Evolutionary conservation across 371 early-diverging fungal species (phyloP).

Genomic region (Sporodiniella umbellata): DNA sequence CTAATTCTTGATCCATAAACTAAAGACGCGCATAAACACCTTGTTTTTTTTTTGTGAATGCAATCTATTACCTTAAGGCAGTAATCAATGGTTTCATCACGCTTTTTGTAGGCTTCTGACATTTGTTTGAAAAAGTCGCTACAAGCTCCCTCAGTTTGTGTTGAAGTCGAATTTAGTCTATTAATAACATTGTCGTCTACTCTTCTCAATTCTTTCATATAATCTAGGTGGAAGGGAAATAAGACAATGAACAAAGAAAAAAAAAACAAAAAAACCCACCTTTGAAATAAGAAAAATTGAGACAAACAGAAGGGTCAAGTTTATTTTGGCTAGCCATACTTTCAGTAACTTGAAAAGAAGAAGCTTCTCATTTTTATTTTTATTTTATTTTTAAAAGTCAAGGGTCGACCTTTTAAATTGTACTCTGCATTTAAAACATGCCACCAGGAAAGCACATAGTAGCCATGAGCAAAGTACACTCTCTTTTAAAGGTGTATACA

Average conservation of each 20-base stretch:
- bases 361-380: neutral
- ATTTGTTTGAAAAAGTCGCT: slow-evolving; percentile 65
- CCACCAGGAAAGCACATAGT: too few relatives aligned
- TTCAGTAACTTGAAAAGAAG: too few relatives aligned
- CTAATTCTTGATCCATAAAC: slow-evolving; percentile 62
- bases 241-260: neutral
- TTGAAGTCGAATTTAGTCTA: slow-evolving; percentile 71
- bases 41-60: too few relatives aligned
- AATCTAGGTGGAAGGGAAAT: slow-evolving; percentile 29
- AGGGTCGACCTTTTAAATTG: neutral
- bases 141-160: slow-evolving; percentile 63
- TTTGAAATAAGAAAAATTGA: slow-evolving; percentile 71
- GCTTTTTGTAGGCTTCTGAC: slow-evolving; percentile 61
- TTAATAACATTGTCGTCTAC: slow-evolving; percentile 83
- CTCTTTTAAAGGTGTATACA: too few relatives aligned
- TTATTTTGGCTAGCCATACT: slow-evolving; percentile 22
- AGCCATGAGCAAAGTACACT: too few relatives aligned
- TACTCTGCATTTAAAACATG: too few relatives aligned
- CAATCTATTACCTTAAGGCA: slow-evolving; percentile 68
- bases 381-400: too few relatives aligned
- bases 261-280: slow-evolving; percentile 29
- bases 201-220: slow-evolving; percentile 69
- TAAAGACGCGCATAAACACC: slow-evolving; percentile 5
- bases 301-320: slow-evolving; percentile 47
- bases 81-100: slow-evolving; percentile 66